Evolutionary conservation across 805 yeast species (phyloP), one percentile per base, ranked within the genome.

Genomic region (Wickerhamiella vanderwaltii): DNA sequence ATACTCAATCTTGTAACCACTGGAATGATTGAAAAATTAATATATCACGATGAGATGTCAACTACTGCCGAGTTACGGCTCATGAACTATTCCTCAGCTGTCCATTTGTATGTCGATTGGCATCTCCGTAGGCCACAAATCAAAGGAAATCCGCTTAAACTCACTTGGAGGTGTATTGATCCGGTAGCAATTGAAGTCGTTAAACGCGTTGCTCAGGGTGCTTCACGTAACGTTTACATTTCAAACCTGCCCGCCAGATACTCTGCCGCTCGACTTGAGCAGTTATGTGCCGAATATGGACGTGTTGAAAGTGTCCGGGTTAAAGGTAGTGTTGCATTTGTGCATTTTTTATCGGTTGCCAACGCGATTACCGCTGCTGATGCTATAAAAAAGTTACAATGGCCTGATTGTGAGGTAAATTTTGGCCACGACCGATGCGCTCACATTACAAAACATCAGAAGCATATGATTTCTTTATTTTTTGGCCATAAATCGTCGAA

Each of bases 401-500:
- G 36, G 36, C 36, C 36, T 17, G 77, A 76, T 53, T 88, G 86
- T 66, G 24, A 29, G 9, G 25, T 23, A 3, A 66, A 71, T 44
- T 87, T 84, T 56, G 97, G 96, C 46, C 87, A 86, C 59, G 97
- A 88, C 61, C 71, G 97, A 61, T 62, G 67, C 65, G 95, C 95
- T 2, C 85, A 85, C 54, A 83, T 88, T 34, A 85, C 95, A 19
- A 85, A 84, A 59, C 82, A 95, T 13, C 96, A 91, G 62, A 95
- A 86, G 62, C 95, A 87, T 57, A 86, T 88, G 58, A 97, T 96
- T 15, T 95, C 95, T 3, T 94, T 87, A 59, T 88, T 85, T 57
- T 64, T 88, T 43, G 95, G 96, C 1, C 68, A 86, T 46, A 84
- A 91, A 33, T 94, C 95, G 15, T 91, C 93, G 22, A 73, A 79